Percentiles rank a stretch among this genome's conserved stretches.
phyloP scores from a whole-genome alignment of 208 protist species.

The Angomonas deanei region DNA sequence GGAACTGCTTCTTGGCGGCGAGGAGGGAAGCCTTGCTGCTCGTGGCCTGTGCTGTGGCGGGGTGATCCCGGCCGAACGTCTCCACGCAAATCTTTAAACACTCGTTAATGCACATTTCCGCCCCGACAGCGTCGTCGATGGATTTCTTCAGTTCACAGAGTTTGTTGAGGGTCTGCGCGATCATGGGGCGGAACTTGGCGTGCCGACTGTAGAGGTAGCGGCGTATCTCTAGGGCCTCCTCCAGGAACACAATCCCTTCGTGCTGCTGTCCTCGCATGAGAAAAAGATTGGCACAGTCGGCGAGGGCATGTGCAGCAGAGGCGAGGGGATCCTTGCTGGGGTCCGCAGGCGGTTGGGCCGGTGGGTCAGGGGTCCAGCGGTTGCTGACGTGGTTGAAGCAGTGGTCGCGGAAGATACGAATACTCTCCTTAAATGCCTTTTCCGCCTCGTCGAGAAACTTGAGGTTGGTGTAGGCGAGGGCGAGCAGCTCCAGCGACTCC shows the following conservation, averaged over 20 bases:
- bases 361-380: conserved; percentile 71
- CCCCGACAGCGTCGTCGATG: conserved; percentile 68
- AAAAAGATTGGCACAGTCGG: conserved; percentile 82
- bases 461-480: conserved; percentile 78
- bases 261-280: conserved; percentile 59
- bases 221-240: conserved; percentile 84
- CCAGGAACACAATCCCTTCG: conserved; percentile 73
- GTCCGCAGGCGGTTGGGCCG: conserved; percentile 29
- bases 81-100: conserved; percentile 80
- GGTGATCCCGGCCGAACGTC: conserved; percentile 74
- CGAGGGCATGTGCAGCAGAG: conserved; percentile 75
- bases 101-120: conserved; percentile 86
- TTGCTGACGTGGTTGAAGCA: conserved; percentile 78
- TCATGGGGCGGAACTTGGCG: conserved; percentile 81
- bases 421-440: conserved; percentile 88
- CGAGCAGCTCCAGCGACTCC: conserved; percentile 79
- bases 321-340: conserved; percentile 80
- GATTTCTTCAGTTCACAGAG: conserved; percentile 81
- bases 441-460: conserved; percentile 85
- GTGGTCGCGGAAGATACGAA: conserved; percentile 69
- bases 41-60: conserved; percentile 76
- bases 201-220: conserved; percentile 76
- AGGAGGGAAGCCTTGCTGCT: conserved; percentile 81
- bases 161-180: conserved; percentile 89
- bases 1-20: conserved; percentile 72